Evolutionary conservation across 352 stramenopile genomes (phyloP), one percentile per base, ranked within the genome.

Genomic region (Pythium myriotylum): DNA sequence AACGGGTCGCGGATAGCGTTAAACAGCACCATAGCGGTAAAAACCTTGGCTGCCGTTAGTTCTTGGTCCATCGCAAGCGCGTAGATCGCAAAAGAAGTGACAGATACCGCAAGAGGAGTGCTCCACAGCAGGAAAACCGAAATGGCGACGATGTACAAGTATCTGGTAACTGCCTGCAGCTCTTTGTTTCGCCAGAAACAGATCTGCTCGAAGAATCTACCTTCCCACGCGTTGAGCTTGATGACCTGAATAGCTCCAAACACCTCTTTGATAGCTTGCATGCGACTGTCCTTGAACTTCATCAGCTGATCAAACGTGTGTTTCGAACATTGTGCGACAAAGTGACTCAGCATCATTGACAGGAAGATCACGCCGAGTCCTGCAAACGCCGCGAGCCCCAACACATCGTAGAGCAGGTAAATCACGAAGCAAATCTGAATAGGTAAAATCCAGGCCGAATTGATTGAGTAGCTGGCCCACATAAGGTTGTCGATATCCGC

Each of bases 201-300:
- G 19, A 98, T 82, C 42, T 89, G 77, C 17, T 81, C 83, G 24
- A 72, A 62, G 70, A 95, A 92, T 7, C 82, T 81, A n/a, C 53
- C 27, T 54, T 97, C 91, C 86, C 87, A 97, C 9, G 84, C 84
- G 67, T 96, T 95, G 54, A 96, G 92, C 72, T 97, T 97, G 70
- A 97, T 85, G 54, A 97, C 86, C 24, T 90, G 81, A 56, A 97
- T 95, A 10, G 72, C 66, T 13, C 54, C 53, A 45, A 81, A 73
- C 1, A 80, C 46, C 39, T 86, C 72, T 20, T 81, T 79, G 13
- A 84, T 48, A 9, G 58, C 56, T 47, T 77, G 79, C 66, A 81
- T 76, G 24, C 75, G 75, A 1, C 26, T 52, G 39, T 84, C 75
- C 35, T 79, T 84, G 51, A 35, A n/a, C 59, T 39, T 10, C 60